Percentiles rank a stretch among this genome's conserved stretches.
phyloP scores from a whole-genome alignment of 805 yeast genomes.

The Suhomyces xylopsoci region DNA sequence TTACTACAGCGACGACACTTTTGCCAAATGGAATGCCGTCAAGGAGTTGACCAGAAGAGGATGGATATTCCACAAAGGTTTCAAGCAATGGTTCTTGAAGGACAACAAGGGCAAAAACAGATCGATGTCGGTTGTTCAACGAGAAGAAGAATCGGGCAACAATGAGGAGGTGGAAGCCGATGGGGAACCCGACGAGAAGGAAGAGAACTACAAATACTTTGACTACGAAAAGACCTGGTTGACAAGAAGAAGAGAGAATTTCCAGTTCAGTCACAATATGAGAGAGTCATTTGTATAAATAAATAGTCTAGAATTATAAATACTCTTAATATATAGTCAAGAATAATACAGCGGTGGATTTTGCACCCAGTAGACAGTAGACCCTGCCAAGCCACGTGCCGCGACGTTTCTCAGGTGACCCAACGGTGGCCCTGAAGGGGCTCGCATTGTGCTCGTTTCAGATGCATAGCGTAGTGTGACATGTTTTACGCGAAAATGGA shows the following conservation, averaged over 20 bases:
- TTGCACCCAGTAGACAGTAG: background rate
- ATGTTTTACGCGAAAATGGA: background rate
- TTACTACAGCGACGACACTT: constrained; percentile 61
- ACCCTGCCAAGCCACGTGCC: no score
- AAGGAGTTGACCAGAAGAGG: constrained; percentile 74
- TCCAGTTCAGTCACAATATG: constrained; percentile 27
- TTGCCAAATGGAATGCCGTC: constrained; percentile 57
- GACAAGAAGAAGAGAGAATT: constrained; percentile 42
- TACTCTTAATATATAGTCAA: no score
- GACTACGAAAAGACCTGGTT: constrained; percentile 69
- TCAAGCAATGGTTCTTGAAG: constrained; percentile 78
- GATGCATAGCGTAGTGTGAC: background rate
- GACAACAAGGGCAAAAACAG: constrained; percentile 47
- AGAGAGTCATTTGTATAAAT: constrained; percentile 17
- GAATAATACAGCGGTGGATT: background rate
- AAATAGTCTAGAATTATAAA: background rate
- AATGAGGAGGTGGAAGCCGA: constrained; percentile 12
- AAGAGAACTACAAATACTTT: constrained; percentile 69
- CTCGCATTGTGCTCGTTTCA: background rate
- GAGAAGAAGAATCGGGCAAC: constrained; percentile 12
- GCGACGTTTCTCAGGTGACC: no score
- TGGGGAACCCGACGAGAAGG: constrained; percentile 28
- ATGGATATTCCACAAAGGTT: constrained; percentile 74
- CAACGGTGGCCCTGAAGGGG: background rate
- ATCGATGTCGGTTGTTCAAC: constrained; percentile 19